Conservation (phyloP, 2,329 filamentous ascomycete species). For the Epichloe sibirici region DNA sequence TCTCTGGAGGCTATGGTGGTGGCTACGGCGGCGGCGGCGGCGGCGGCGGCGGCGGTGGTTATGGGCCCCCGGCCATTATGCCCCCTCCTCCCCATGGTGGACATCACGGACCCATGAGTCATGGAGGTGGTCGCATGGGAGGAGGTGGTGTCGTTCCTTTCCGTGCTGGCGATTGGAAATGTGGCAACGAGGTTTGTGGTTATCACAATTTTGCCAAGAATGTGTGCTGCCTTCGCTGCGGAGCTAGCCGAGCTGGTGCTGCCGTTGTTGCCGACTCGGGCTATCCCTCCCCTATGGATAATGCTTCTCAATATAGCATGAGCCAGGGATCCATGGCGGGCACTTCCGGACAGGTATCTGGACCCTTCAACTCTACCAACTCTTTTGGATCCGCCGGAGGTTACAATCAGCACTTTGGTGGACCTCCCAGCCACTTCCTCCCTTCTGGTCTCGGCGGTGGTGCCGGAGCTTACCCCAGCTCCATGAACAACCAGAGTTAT, state of each 20-base stretch:
- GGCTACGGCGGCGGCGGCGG: slow-evolving; percentile 41
- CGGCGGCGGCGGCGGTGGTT: slow-evolving; percentile 42
- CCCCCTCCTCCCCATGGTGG: slow-evolving; percentile 64
- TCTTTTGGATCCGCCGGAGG: slow-evolving; percentile 54
- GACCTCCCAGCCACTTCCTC: slow-evolving; percentile 79
- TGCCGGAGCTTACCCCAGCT: slow-evolving; percentile 60
- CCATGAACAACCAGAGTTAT: slow-evolving; percentile 66
- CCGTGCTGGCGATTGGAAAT: slow-evolving; percentile 98
- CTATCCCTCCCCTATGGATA: slow-evolving; percentile 83
- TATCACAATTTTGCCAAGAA: slow-evolving; percentile 99
- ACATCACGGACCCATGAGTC: slow-evolving; percentile 42
- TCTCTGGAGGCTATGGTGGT: slow-evolving; percentile 50
- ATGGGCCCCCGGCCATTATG: slow-evolving; percentile 73
- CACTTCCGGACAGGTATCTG: slow-evolving; percentile 67
- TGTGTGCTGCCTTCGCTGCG: slow-evolving; percentile 91
- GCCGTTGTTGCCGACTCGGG: slow-evolving; percentile 90
- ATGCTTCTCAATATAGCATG: slow-evolving; percentile 72
- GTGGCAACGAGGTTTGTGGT: slow-evolving; percentile 88
- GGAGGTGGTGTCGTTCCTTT: slow-evolving; percentile 85
- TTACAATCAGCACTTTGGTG: slow-evolving; percentile 73
- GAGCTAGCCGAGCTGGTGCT: slow-evolving; percentile 84
- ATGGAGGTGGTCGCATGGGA: slow-evolving; percentile 59
- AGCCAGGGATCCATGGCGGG: slow-evolving; percentile 77
- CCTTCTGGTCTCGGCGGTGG: slow-evolving; percentile 69
- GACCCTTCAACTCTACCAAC: slow-evolving; percentile 57